A percentile compares a stretch with the other conserved stretches of the same genome.
Evolutionary conservation across 2,329 filamentous ascomycete genomes (phyloP).

Genomic region (Aspergillus brunneoviolaceus): DNA sequence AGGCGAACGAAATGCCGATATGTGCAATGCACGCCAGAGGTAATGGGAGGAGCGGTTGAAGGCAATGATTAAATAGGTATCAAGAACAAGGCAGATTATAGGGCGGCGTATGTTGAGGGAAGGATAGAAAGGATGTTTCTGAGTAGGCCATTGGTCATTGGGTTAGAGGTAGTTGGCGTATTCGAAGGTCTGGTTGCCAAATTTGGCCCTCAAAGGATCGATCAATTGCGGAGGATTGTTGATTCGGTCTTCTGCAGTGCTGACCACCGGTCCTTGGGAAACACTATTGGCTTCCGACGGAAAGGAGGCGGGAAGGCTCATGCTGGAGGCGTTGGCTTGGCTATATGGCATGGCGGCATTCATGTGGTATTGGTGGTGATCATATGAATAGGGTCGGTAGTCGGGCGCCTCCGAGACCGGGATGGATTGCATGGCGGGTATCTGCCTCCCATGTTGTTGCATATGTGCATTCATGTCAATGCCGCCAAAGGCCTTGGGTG

Average conservation of each 20-base stretch:
- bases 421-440: slow-evolving; percentile 31
- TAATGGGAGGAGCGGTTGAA: background rate
- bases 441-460: slow-evolving; percentile 26
- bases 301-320: slow-evolving; percentile 38
- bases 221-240: slow-evolving; percentile 23
- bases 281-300: slow-evolving; percentile 28
- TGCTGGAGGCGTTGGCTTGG: slow-evolving; percentile 34
- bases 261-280: slow-evolving; percentile 17
- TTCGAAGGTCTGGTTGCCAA: slow-evolving; percentile 29
- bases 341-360: slow-evolving; percentile 32
- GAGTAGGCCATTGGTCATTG: too few relatives aligned
- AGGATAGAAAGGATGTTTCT: background rate
- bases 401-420: slow-evolving; percentile 36
- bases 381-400: slow-evolving; percentile 36
- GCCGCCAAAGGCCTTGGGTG: slow-evolving; percentile 25
- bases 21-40: background rate
- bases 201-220: slow-evolving; percentile 30
- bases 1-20: background rate
- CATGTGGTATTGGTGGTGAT: slow-evolving; percentile 28
- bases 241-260: slow-evolving; percentile 26
- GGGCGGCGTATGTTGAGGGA: background rate
- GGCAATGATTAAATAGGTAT: slow-evolving; percentile 1
- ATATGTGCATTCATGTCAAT: slow-evolving; percentile 30
- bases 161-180: slow-evolving; percentile 29
- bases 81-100: slow-evolving; percentile 1